A percentile compares a stretch with the other conserved stretches of the same genome.
Conservation (phyloP, 306 rosid genomes). For the Vigna radiata region DNA sequence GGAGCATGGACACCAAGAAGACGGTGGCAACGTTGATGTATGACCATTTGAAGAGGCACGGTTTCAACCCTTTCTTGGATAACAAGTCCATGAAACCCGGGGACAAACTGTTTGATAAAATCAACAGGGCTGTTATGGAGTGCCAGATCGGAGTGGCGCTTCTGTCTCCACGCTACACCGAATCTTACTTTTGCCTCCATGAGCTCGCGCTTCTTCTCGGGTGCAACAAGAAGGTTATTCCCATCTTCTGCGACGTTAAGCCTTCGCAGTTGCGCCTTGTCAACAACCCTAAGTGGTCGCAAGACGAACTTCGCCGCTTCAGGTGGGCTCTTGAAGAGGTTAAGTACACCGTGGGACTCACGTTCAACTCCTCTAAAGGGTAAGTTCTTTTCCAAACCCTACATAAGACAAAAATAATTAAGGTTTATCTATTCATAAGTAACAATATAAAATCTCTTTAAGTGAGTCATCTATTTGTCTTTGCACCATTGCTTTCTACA, state of each 20-base stretch:
- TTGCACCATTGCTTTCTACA: not conserved
- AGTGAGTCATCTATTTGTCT: too few relatives aligned
- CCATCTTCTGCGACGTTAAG: conserved; percentile 82
- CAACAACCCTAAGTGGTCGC: conserved; percentile 44
- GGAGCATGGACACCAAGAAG: conserved; percentile 77
- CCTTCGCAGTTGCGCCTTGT: conserved; percentile 68
- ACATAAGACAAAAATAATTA: too few relatives aligned
- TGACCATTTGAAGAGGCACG: conserved; percentile 57
- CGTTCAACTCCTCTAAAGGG: conserved; percentile 78
- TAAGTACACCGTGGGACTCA: conserved; percentile 68
- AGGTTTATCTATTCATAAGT: too few relatives aligned
- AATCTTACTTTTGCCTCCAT: conserved; percentile 86
- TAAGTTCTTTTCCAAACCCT: not conserved
- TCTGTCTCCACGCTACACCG: conserved; percentile 79
- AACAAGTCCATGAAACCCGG: conserved; percentile 89
- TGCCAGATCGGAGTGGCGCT: conserved; percentile 80
- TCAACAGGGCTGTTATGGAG: conserved; percentile 61
- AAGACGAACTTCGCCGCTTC: conserved; percentile 55
- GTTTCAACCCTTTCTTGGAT: conserved; percentile 72
- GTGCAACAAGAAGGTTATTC: conserved; percentile 75
- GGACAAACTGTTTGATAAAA: conserved; percentile 81
- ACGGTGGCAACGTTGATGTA: conserved; percentile 73
- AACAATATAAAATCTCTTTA: too few relatives aligned
- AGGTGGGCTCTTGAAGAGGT: conserved; percentile 73
- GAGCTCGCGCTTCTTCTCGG: conserved; percentile 76